phyloP scores from a whole-genome alignment of 352 stramenopile genomes.

The Globisporangium camurandrum region DNA sequence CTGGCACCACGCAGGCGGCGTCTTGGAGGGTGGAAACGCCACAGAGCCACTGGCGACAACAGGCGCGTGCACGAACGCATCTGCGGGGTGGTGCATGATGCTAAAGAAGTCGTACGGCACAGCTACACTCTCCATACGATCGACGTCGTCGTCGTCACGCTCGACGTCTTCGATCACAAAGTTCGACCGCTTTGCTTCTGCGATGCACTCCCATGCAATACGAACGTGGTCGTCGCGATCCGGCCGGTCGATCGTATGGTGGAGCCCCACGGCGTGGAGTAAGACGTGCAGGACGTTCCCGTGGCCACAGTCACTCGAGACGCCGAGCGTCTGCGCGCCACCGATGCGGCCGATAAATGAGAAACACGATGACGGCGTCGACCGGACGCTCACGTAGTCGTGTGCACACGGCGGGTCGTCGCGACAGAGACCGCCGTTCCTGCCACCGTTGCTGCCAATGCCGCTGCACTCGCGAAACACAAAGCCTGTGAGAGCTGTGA shows the following conservation, averaged over 20 bases:
- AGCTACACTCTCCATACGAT: slow-evolving; percentile 11
- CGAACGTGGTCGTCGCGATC: slow-evolving; percentile 72
- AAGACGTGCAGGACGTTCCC: slow-evolving; percentile 82
- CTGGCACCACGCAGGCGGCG: slow-evolving; percentile 47
- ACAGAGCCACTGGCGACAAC: slow-evolving; percentile 1
- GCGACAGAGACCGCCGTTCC: too few species aligned
- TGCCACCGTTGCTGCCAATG: slow-evolving; percentile 32
- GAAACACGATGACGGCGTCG: slow-evolving; percentile 55
- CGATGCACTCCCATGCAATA: slow-evolving; percentile 77
- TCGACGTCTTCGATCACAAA: slow-evolving; percentile 51
- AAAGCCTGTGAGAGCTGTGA: slow-evolving; percentile 58
- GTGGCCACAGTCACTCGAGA: slow-evolving; percentile 58
- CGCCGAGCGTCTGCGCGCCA: slow-evolving; percentile 44
- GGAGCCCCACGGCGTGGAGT: slow-evolving; percentile 62
- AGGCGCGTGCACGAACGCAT: slow-evolving; percentile 53
- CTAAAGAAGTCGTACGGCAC: slow-evolving; percentile 79
- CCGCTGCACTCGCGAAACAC: slow-evolving; percentile 42
- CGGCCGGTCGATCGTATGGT: slow-evolving; percentile 58
- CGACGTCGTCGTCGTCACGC: slow-evolving; percentile 9
- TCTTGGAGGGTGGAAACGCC: background rate
- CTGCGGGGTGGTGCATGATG: slow-evolving; percentile 74
- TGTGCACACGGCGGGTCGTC: slow-evolving; percentile 39
- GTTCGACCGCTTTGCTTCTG: slow-evolving; percentile 48
- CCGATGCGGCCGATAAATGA: slow-evolving; percentile 77
- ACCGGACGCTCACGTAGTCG: slow-evolving; percentile 56